Evolutionary conservation across 768 basidiomycete species (phyloP).

Genomic region (Mycena albidolilacea): DNA sequence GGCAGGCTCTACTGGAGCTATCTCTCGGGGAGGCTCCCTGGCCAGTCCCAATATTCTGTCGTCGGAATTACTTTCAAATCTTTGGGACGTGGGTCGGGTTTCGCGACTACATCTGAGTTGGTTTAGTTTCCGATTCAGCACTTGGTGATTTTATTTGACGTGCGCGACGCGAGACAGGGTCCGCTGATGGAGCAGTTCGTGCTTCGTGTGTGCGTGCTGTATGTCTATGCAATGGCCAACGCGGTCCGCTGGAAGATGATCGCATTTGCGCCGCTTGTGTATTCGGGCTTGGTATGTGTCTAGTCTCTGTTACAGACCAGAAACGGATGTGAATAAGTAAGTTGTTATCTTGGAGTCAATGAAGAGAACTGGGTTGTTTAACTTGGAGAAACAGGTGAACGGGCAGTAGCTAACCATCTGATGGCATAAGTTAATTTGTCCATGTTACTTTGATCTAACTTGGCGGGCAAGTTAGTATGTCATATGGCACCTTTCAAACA

Average conservation of each 20-base stretch:
- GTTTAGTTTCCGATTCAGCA: slow-evolving; percentile 32
- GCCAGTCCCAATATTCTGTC: slow-evolving; percentile 65
- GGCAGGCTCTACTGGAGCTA: slow-evolving; percentile 83
- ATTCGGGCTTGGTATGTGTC: too few relatives aligned
- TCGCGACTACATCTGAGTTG: slow-evolving; percentile 76
- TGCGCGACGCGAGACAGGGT: slow-evolving; percentile 61
- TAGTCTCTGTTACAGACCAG: too few relatives aligned
- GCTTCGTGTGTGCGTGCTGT: slow-evolving; percentile 88
- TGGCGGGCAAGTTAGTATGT: too few relatives aligned
- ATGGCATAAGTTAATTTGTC: too few relatives aligned
- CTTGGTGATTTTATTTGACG: neutral
- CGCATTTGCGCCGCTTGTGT: too few relatives aligned
- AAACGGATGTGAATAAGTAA: too few relatives aligned
- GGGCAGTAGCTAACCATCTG: too few relatives aligned
- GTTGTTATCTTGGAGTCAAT: too few relatives aligned
- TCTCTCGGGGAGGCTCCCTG: slow-evolving; percentile 66
- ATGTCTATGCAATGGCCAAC: slow-evolving; percentile 79
- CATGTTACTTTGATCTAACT: too few relatives aligned
- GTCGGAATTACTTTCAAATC: slow-evolving; percentile 52
- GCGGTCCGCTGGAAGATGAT: slow-evolving; percentile 72
- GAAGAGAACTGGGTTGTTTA: too few relatives aligned
- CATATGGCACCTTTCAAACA: too few relatives aligned
- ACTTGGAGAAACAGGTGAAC: too few relatives aligned
- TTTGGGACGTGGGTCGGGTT: slow-evolving; percentile 72
- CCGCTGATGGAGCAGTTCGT: slow-evolving; percentile 90